phyloP scores from a whole-genome alignment of 768 basidiomycete species.

The Rhizopogon salebrosus region DNA sequence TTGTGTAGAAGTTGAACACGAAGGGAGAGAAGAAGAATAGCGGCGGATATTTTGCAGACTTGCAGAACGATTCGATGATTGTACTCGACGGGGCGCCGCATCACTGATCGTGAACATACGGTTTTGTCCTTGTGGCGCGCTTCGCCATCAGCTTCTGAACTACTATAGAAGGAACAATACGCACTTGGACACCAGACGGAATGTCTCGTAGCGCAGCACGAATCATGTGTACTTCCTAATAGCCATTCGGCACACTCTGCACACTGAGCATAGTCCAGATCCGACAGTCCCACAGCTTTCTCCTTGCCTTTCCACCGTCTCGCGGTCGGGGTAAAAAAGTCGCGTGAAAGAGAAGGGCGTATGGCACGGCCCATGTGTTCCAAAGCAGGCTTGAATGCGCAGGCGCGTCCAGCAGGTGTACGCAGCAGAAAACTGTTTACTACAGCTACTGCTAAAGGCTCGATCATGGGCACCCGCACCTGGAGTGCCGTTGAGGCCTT shows the following conservation, averaged over 20 bases:
- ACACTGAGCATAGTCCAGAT: constrained; percentile 26
- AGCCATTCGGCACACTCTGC: neutral
- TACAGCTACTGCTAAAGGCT: constrained; percentile 54
- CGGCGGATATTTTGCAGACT: constrained; percentile 17
- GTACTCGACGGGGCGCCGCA: constrained; percentile 22
- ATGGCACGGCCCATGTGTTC: constrained; percentile 25
- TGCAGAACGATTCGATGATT: constrained; percentile 1
- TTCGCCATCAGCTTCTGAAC: neutral
- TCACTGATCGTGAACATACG: constrained; percentile 34
- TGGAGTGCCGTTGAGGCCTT: constrained; percentile 13
- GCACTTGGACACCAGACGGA: constrained; percentile 46
- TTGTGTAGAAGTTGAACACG: constrained; percentile 3
- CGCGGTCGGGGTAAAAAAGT: constrained; percentile 55
- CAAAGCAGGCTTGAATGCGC: constrained; percentile 24
- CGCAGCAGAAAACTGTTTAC: constrained; percentile 40
- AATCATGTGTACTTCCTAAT: constrained; percentile 25
- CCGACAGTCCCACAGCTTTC: constrained; percentile 28
- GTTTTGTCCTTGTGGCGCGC: constrained; percentile 24
- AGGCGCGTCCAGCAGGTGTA: constrained; percentile 18
- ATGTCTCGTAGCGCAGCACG: constrained; percentile 44
- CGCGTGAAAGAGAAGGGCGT: constrained; percentile 30
- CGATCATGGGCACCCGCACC: constrained; percentile 48
- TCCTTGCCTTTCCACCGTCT: constrained; percentile 51
- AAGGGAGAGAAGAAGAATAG: constrained; percentile 18
- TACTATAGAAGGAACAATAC: constrained; percentile 15